Conservation (phyloP, 2,329 filamentous ascomycete species). For the Plectosphaerella plurivora region DNA sequence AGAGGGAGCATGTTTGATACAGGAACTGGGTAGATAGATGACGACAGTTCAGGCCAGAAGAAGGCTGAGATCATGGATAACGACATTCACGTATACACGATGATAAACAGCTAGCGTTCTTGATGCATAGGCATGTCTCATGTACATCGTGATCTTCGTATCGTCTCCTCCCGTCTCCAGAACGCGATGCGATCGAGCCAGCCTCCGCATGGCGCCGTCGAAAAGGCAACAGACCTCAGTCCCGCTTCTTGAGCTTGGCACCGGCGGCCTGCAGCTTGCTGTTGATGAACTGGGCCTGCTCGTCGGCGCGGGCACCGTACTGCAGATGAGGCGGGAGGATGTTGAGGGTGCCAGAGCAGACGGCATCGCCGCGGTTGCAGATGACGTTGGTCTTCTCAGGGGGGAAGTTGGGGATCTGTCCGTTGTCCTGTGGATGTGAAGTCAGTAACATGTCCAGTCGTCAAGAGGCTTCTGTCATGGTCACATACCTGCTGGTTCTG, state of each 20-base stretch:
- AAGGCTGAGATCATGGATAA: no score
- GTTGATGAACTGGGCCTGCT: conserved; percentile 23
- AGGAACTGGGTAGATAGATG: no score
- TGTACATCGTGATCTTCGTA: no score
- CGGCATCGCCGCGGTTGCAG: conserved; percentile 32
- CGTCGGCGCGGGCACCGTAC: conserved; percentile 26
- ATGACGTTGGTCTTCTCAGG: conserved; percentile 31
- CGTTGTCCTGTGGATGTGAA: conserved; percentile 21
- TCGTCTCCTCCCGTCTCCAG: no score
- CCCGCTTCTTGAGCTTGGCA: conserved; percentile 8
- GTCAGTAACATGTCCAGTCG: not conserved
- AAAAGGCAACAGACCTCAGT: not conserved
- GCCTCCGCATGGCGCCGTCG: no score
- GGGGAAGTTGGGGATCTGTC: conserved; percentile 28
- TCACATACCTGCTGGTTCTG: conserved; percentile 9
- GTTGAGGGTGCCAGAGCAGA: conserved; percentile 29
- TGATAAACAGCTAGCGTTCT: no score
- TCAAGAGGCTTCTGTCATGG: not conserved
- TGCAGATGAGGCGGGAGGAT: conserved; percentile 29
- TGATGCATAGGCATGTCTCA: no score
- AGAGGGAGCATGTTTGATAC: not conserved
- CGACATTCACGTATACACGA: no score
- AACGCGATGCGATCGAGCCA: no score
- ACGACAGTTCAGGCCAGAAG: no score
- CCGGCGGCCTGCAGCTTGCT: conserved; percentile 9